Percentiles rank a stretch among this genome's conserved stretches.
phyloP scores from a whole-genome alignment of 352 stramenopile genomes.

The Phytopythium chamaehyphon region DNA sequence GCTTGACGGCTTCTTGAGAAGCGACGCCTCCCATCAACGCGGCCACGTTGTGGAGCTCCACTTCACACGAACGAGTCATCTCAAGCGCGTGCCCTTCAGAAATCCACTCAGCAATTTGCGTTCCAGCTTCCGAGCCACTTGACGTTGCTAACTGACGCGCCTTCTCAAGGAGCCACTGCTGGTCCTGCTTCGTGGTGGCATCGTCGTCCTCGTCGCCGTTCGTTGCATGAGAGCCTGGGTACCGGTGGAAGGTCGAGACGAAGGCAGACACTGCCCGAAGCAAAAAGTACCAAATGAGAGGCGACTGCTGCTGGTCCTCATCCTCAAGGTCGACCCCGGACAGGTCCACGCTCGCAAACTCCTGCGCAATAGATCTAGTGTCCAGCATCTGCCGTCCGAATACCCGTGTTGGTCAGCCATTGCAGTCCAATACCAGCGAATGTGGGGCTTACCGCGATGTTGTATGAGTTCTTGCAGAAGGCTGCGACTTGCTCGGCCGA shows the following conservation, averaged over 20 bases:
- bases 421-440: too few relatives aligned
- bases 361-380: conserved; percentile 81
- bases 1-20: conserved; percentile 97
- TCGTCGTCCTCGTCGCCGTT: conserved; percentile 10
- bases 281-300: conserved; percentile 94
- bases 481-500: conserved; percentile 63
- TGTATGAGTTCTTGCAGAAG: conserved; percentile 94
- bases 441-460: conserved; percentile 55
- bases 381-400: conserved; percentile 45
- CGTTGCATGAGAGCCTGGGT: conserved; percentile 66
- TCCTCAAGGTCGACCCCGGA: conserved; percentile 69
- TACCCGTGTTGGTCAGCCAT: background rate
- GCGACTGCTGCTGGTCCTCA: conserved; percentile 85
- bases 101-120: conserved; percentile 43
- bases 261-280: conserved; percentile 77
- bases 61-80: conserved; percentile 89
- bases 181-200: conserved; percentile 47
- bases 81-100: conserved; percentile 82
- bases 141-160: conserved; percentile 29
- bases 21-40: conserved; percentile 95
- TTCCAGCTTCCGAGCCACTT: conserved; percentile 8
- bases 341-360: conserved; percentile 70
- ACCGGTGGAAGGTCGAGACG: conserved; percentile 52
- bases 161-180: conserved; percentile 52
- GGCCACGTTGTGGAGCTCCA: conserved; percentile 93